Conservation (phyloP, 2,329 filamentous ascomycete genomes). For the Clarireedia homoeocarpa region DNA sequence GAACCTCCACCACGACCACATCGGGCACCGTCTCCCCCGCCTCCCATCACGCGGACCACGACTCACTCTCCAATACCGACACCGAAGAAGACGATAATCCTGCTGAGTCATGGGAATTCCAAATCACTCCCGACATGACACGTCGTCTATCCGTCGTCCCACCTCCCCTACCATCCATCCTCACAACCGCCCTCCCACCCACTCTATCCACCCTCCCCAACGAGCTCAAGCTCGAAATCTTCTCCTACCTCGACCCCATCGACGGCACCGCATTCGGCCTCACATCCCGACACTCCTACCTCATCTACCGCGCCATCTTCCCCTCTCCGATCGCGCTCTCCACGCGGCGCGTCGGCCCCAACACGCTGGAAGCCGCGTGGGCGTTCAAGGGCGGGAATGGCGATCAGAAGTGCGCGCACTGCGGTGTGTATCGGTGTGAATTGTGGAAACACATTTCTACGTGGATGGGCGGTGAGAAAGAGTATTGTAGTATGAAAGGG, state of each 20-base stretch:
- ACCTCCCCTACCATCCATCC: background rate
- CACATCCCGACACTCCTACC: slow-evolving; percentile 49
- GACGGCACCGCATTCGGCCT: slow-evolving; percentile 56
- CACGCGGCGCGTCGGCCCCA: slow-evolving; percentile 50
- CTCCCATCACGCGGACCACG: slow-evolving; percentile 13
- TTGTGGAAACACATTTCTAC: slow-evolving; percentile 53
- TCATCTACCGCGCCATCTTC: slow-evolving; percentile 49
- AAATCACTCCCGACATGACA: slow-evolving; percentile 6
- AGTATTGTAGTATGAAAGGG: slow-evolving; percentile 54
- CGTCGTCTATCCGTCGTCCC: slow-evolving; percentile 10
- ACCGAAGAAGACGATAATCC: slow-evolving; percentile 14
- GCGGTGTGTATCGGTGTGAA: slow-evolving; percentile 53
- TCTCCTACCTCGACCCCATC: slow-evolving; percentile 56
- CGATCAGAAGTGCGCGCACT: slow-evolving; percentile 51
- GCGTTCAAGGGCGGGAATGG: slow-evolving; percentile 42
- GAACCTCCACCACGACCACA: background rate
- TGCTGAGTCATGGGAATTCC: background rate
- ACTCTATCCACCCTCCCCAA: slow-evolving; percentile 36
- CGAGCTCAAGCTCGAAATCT: slow-evolving; percentile 53
- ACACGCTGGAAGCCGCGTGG: slow-evolving; percentile 58
- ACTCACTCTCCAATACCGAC: slow-evolving; percentile 18
- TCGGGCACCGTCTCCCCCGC: slow-evolving; percentile 1
- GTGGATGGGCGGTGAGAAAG: slow-evolving; percentile 43
- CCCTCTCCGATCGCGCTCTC: slow-evolving; percentile 46
- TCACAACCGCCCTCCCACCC: background rate